Evolutionary conservation across 2,329 filamentous ascomycete species (phyloP), one percentile per base, ranked within the genome.

Genomic region (Stromatinia cepivora): DNA sequence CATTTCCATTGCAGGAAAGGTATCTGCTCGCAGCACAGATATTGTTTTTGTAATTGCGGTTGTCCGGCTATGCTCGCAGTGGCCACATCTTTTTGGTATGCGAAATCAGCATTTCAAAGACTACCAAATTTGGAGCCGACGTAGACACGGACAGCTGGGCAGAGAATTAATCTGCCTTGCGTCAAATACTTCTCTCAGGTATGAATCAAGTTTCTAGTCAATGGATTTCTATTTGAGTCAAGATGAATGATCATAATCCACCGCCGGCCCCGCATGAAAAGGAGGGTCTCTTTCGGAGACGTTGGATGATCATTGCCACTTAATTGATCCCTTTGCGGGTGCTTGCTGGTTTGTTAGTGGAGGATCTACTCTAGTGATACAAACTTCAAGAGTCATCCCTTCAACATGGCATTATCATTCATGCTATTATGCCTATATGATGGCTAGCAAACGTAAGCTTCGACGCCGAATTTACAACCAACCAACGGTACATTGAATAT

Each of bases 221-320:
- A 34, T 36, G 11, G 28, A 17, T 46, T 15, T 46, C 25, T 9
- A 46, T 61, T 46, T 28, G 57, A 46, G 57, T 61, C 39, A 46
- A 61, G 57, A 61, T 31, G 25, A 42, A 62, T 62, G 13, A 50
- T 36, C 31, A 50, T 25, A 50, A 50, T 62, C 59, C 20, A 50
- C 20, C 20, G 45, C 45, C 45, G 45, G 28, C 58, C 45, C 58
- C 28, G 58, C 42, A 50, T 25, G 10, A 8, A 20, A n/a, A 22
- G 15, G 13, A n/a, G 8, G 59, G 31, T 39, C 45, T n/a, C 15
- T 50, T 62, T 36, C 28, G 22, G 59, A 50, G 11, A 36, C 15
- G 46, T 22, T 63, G 15, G 45, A 28, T 36, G 61, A 64, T 52
- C 31, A 63, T 39, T 39, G 22, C 46, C 9, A 50, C n/a, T 63